Evolutionary conservation across 2,329 filamentous ascomycete species (phyloP).

Genomic region (Penicillium verrucosum): DNA sequence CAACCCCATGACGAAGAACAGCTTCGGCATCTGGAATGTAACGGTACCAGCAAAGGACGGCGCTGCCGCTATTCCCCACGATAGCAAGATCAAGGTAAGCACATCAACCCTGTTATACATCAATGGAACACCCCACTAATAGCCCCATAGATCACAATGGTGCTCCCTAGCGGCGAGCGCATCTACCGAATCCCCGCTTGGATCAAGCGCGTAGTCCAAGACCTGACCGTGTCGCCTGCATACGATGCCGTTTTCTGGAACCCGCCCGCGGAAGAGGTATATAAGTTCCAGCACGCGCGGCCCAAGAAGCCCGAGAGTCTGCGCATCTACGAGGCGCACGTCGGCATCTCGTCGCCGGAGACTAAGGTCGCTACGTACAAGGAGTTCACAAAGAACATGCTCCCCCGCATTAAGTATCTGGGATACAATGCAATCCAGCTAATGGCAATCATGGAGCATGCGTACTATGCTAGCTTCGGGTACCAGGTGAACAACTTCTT

Average conservation of each 20-base stretch:
- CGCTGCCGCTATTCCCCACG: slow-evolving; percentile 77
- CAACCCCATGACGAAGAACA: slow-evolving; percentile 81
- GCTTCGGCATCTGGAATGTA: slow-evolving; percentile 84
- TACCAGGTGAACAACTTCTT: slow-evolving; percentile 99
- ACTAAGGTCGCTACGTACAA: slow-evolving; percentile 89
- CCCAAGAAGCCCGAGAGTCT: slow-evolving; percentile 80
- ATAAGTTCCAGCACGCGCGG: slow-evolving; percentile 77
- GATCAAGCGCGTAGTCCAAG: slow-evolving; percentile 97
- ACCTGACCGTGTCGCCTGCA: slow-evolving; percentile 79
- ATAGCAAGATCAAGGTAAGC: slow-evolving; percentile 87
- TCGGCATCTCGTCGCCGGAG: slow-evolving; percentile 93
- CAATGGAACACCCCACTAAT: background rate
- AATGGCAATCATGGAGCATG: slow-evolving; percentile 99
- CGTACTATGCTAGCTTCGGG: slow-evolving; percentile 98
- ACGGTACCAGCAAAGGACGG: slow-evolving; percentile 70
- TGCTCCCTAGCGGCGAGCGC: slow-evolving; percentile 72
- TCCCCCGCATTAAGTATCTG: slow-evolving; percentile 82
- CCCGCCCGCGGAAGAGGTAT: slow-evolving; percentile 70
- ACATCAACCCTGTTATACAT: too few species aligned
- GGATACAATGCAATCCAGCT: slow-evolving; percentile 98
- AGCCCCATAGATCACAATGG: slow-evolving; percentile 70
- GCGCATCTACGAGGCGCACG: slow-evolving; percentile 98
- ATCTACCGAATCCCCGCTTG: slow-evolving; percentile 89
- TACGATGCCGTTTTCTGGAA: slow-evolving; percentile 99
- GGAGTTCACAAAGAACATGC: slow-evolving; percentile 89